phyloP scores from a whole-genome alignment of 2,329 filamentous ascomycete species.

The Domatiomyces catenatus region DNA sequence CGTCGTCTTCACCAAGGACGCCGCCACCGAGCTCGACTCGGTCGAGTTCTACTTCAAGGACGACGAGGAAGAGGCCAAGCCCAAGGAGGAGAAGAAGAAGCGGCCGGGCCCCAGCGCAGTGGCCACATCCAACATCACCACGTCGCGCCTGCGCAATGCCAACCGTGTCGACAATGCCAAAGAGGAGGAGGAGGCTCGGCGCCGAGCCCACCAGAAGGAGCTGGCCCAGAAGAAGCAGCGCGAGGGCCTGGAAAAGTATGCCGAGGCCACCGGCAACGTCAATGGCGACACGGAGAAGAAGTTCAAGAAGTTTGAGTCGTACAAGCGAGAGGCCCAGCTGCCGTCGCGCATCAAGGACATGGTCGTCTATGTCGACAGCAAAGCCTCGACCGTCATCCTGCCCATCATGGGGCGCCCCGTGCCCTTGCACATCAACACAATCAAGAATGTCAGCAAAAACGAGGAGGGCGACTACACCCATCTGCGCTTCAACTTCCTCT shows the following conservation, averaged over 20 bases:
- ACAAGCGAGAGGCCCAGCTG: slow-evolving; percentile 93
- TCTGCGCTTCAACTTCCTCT: slow-evolving; percentile 91
- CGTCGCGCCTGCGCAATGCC: slow-evolving; percentile 67
- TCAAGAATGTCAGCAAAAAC: slow-evolving; percentile 97
- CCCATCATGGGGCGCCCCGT: slow-evolving; percentile 96
- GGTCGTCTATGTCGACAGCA: slow-evolving; percentile 76
- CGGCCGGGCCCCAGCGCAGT: slow-evolving; percentile 75
- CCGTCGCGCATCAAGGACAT: slow-evolving; percentile 69
- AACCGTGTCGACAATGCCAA: slow-evolving; percentile 78
- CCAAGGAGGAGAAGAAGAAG: slow-evolving; percentile 77
- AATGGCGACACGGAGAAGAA: slow-evolving; percentile 92
- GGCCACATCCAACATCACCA: slow-evolving; percentile 87
- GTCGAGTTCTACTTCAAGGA: slow-evolving; percentile 99
- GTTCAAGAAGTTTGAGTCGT: slow-evolving; percentile 98
- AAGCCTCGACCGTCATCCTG: slow-evolving; percentile 77
- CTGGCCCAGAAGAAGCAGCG: slow-evolving; percentile 73
- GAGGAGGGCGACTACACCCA: slow-evolving; percentile 91
- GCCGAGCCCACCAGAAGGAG: slow-evolving; percentile 85
- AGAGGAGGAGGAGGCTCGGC: slow-evolving; percentile 57
- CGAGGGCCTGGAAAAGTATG: slow-evolving; percentile 71
- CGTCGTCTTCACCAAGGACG: slow-evolving; percentile 82
- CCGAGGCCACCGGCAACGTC: slow-evolving; percentile 66
- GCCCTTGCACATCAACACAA: slow-evolving; percentile 93
- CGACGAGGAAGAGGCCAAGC: slow-evolving; percentile 63
- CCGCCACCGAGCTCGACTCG: slow-evolving; percentile 77